phyloP scores from a whole-genome alignment of 2,329 filamentous ascomycete species.

The Clarireedia paspali region DNA sequence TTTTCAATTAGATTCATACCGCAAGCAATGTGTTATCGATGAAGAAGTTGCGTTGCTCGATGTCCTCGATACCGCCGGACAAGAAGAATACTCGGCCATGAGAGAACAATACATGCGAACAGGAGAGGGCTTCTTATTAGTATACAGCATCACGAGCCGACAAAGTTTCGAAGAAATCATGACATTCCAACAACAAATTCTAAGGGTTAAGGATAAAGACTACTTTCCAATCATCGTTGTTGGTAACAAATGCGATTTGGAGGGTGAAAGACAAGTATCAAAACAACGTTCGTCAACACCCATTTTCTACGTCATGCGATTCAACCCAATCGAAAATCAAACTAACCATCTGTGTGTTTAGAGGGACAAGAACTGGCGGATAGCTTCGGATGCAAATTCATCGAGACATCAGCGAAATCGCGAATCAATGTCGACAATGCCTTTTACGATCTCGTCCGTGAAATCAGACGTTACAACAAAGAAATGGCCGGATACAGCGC shows the following conservation, averaged over 20 bases:
- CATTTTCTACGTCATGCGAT: not conserved
- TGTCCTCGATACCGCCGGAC: conserved; percentile 94
- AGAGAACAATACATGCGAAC: conserved; percentile 99
- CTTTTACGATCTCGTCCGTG: conserved; percentile 96
- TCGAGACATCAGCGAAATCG: conserved; percentile 97
- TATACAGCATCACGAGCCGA: conserved; percentile 96
- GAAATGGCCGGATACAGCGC: conserved; percentile 87
- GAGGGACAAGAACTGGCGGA: conserved; percentile 84
- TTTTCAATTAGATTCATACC: conserved; percentile 74
- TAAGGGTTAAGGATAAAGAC: conserved; percentile 98
- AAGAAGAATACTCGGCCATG: conserved; percentile 99
- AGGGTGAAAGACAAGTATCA: conserved; percentile 82
- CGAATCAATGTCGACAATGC: conserved; percentile 97
- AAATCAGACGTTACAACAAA: conserved; percentile 97
- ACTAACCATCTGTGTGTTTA: conserved; percentile 33
- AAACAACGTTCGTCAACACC: conserved; percentile 65
- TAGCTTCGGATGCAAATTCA: conserved; percentile 94
- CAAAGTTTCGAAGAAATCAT: conserved; percentile 98
- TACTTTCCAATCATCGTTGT: conserved; percentile 99
- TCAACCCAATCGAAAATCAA: not conserved
- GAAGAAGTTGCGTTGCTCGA: conserved; percentile 96
- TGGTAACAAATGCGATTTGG: conserved; percentile 98
- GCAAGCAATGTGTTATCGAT: conserved; percentile 99
- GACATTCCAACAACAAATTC: conserved; percentile 97
- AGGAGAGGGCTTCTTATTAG: conserved; percentile 92